These are phyloP conservation scores for Botryotinia calthae DNA, from an alignment of 2,329 filamentous ascomycete species.

Conservation along the genomic window DNA sequence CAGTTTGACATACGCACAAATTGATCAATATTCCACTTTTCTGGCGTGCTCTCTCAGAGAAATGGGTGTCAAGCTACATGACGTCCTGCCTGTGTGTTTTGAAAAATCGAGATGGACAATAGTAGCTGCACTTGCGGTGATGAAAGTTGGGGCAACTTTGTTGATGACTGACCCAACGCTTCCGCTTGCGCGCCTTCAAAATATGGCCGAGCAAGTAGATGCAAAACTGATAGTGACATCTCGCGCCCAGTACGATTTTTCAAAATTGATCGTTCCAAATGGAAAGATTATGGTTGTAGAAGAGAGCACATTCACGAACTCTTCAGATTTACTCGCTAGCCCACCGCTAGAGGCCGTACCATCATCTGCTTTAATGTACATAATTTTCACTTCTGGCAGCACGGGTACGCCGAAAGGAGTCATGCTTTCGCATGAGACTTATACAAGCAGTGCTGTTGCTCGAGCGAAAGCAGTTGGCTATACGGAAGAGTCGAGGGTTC, in stretches of 20 bases:
- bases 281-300: slow-evolving; percentile 10
- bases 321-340: not conserved
- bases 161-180: slow-evolving; percentile 38
- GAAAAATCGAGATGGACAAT: slow-evolving; percentile 37
- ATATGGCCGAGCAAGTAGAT: slow-evolving; percentile 22
- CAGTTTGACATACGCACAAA: slow-evolving; percentile 29
- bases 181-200: slow-evolving; percentile 31
- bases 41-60: slow-evolving; percentile 29
- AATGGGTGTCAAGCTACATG: slow-evolving; percentile 23
- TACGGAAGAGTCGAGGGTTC: slow-evolving; percentile 24
- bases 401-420: slow-evolving; percentile 34
- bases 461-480: slow-evolving; percentile 20
- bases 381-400: slow-evolving; percentile 38
- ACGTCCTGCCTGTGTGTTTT: slow-evolving; percentile 35
- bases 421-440: slow-evolving; percentile 30
- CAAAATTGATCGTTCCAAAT: slow-evolving; percentile 6
- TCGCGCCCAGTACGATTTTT: slow-evolving; percentile 7
- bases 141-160: slow-evolving; percentile 36
- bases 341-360: slow-evolving; percentile 12
- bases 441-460: slow-evolving; percentile 19
- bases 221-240: slow-evolving; percentile 24
- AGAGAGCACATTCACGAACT: slow-evolving; percentile 4
- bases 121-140: slow-evolving; percentile 36
- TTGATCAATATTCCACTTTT: slow-evolving; percentile 29
- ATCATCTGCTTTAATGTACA: slow-evolving; percentile 22